Conservation (phyloP, 371 early-diverging fungal genomes). For the Encephalitozoon hellem region DNA sequence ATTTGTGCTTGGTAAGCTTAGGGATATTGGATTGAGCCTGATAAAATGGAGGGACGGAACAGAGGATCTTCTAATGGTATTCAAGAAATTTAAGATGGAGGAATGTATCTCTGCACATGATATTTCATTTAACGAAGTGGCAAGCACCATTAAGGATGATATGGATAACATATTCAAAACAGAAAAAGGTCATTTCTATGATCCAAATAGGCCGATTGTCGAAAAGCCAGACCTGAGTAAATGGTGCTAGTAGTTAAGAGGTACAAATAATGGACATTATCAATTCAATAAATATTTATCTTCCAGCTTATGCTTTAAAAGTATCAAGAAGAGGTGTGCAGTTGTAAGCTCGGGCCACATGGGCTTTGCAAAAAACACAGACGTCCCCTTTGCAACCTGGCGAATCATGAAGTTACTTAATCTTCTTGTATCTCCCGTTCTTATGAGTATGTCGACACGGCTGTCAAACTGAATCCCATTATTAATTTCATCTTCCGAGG, state of each 20-base stretch:
- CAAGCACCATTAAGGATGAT: background rate
- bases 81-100: constrained; percentile 1
- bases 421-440: constrained; percentile 88
- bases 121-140: background rate
- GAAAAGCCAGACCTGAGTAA: constrained; percentile 15
- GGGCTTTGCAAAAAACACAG: constrained; percentile 42
- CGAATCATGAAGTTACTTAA: constrained; percentile 90
- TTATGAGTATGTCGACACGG: constrained; percentile 73
- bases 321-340: constrained; percentile 39
- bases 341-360: constrained; percentile 57
- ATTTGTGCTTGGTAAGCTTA: constrained; percentile 33
- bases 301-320: constrained; percentile 51
- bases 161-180: background rate
- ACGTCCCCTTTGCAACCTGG: constrained; percentile 65
- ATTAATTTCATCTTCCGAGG: constrained; percentile 77
- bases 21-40: background rate
- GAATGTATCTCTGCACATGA: background rate
- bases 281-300: constrained; percentile 13
- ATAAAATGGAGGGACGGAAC: constrained; percentile 19
- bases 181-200: background rate
- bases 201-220: background rate
- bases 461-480: constrained; percentile 3
- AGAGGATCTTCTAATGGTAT: background rate
- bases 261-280: background rate
- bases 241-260: background rate